Evolutionary conservation across 2,329 filamentous ascomycete genomes (phyloP), one percentile per base, ranked within the genome.

Genomic region (Ploettnerulaceae sp.): DNA sequence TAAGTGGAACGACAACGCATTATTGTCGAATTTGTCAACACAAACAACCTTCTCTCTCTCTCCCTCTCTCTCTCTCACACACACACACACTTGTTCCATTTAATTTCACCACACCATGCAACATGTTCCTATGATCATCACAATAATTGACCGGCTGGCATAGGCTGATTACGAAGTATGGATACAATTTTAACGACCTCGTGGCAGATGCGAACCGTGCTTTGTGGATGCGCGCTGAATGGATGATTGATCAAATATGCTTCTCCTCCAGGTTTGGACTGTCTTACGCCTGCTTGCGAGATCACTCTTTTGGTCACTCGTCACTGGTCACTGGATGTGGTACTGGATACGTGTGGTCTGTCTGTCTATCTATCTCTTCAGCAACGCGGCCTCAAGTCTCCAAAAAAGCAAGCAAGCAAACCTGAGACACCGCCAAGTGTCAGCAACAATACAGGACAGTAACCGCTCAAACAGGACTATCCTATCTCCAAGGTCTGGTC

Each of bases 151-250:
- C 32, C 22, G n/a, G n/a, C n/a, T n/a, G 47, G 38, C 43, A 47
- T 49, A 56, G 52, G 41, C 49, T 56, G 31, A 54, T 53, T 49
- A 25, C 15, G 28, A 43, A n/a, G n/a, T n/a, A n/a, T n/a, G n/a
- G n/a, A n/a, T n/a, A 34, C 35, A 15, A 28, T 28, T 34, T n/a
- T 21, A 29, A 36, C 12, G 25, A 38, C 14, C 44, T 39, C 35
- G 28, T 51, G 44, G 48, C 43, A 45, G 26, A 45, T 48, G 40
- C 26, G 39, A 45, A 51, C 45, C 38, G 50, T 48, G 53, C 45
- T 32, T 34, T 15, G 33, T 49, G 29, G 32, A 34, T 42, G 14
- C 14, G 12, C 18, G 32, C n/a, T n/a, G 20, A n/a, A 21, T 31
- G n/a, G 17, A 26, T 36, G 26, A 44, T 24, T 21, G 25, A 28